Base-by-base conservation (phyloP, 768 basidiomycete species). In the Tulasnella sp. region DNA sequence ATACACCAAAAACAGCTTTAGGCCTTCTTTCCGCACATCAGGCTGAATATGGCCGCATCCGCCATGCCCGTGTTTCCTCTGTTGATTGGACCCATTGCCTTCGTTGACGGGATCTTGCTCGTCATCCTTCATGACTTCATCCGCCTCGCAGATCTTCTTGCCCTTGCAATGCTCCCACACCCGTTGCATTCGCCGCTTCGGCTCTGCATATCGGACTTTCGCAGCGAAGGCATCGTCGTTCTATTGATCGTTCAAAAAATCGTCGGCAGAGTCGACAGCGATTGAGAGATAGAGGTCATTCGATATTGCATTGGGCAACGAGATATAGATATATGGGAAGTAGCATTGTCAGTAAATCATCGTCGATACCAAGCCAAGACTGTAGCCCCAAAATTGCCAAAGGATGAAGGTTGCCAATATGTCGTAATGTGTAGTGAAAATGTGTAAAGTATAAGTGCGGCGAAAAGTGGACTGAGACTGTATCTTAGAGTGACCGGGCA, bases 41-140 rank as follows among this genome's bases (percentile, higher is more conserved):
- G 96, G 96, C 70, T 99, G 96, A 26, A 78, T 71, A 67, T 93
- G 90, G 45, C 96, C 96, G 71, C 96, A 98, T 15, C 96, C 96
- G n/a, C 92, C 94, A 63, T 98, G 96, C 1, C 91, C 90, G 68
- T 84, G 87, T 75, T 89, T 90, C 34, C 34, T 5, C 49, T 80
- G 77, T 5, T 38, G 34, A 15, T 38, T 38, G 34, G 34, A 7
- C 34, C 34, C 34, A 29, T 43, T 38, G 64, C 89, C 90, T 42
- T 83, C 85, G 41, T 73, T 51, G 3, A 64, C 68, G 21, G 68
- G 61, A 13, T 67, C 75, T 13, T 80, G 83, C 38, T 74, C 73
- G 32, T 76, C 78, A 17, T 81, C 85, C 71, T 89, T 88, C 51
- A 84, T 80, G 15, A 38, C 34, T 43, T 89, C 86, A 72, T 95